Conservation (phyloP, 2,329 filamentous ascomycete species). For the Fusarium gaditjirri region DNA sequence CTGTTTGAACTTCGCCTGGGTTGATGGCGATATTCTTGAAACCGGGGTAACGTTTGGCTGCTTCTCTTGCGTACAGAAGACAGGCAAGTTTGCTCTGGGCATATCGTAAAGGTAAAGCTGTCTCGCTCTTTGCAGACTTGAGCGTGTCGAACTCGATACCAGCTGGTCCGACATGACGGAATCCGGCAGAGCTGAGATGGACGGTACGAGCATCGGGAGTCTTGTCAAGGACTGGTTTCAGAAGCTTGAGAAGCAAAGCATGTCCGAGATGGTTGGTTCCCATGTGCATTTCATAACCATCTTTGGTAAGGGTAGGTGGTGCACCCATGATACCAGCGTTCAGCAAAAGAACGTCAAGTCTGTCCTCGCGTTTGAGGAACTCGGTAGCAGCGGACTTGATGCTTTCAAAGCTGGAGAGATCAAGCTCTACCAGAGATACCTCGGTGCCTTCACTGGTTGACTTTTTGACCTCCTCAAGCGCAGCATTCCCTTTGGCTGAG, state of each 20-base stretch:
- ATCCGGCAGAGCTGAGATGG: not conserved
- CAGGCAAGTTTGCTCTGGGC: not conserved
- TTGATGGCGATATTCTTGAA: conserved; percentile 15
- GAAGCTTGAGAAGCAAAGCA: not conserved
- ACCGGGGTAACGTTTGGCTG: not conserved
- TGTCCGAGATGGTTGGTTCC: conserved; percentile 10
- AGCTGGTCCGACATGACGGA: not conserved
- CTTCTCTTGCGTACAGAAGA: not conserved
- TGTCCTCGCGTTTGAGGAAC: not conserved
- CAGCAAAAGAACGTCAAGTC: conserved; percentile 2
- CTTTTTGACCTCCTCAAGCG: fast-evolving
- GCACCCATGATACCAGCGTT: conserved; percentile 5
- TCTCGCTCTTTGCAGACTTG: not conserved
- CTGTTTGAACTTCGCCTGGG: not conserved
- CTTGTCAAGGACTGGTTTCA: not conserved
- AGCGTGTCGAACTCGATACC: conserved; percentile 1
- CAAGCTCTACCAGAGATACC: fast-evolving
- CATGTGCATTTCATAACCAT: conserved; percentile 14
- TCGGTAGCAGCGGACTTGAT: not conserved
- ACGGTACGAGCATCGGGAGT: not conserved
- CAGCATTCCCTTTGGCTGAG: not conserved
- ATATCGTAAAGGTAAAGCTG: not conserved
- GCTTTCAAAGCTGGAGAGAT: not conserved
- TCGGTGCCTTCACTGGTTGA: fast-evolving
- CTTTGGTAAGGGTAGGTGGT: not conserved